These are phyloP conservation scores for Macrophomina pseudophaseolina DNA, from an alignment of 2,329 filamentous ascomycete species.

Conservation along the genomic window DNA sequence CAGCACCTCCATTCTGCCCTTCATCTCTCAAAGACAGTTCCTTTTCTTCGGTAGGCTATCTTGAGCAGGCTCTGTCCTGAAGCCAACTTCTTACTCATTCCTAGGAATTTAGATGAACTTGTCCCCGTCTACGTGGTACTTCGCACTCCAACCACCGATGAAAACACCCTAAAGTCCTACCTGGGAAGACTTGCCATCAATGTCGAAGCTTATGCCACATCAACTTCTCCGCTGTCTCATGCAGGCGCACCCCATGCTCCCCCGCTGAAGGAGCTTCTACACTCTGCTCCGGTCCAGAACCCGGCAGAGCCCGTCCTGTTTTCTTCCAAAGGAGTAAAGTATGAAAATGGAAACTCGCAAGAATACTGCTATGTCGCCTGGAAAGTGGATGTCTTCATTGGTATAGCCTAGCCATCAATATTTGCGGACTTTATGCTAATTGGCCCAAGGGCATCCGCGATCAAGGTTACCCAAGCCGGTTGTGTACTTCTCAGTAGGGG, in stretches of 20 bases:
- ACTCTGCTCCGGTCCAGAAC: constrained; percentile 49
- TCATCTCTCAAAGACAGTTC: constrained; percentile 65
- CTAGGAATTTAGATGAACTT: constrained; percentile 70
- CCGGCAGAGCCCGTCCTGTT: constrained; percentile 38
- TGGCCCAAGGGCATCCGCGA: constrained; percentile 49
- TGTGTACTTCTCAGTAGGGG: constrained; percentile 64
- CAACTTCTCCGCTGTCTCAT: constrained; percentile 49
- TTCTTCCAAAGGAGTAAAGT: constrained; percentile 36
- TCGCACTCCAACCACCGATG: constrained; percentile 65
- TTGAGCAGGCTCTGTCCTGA: constrained; percentile 46
- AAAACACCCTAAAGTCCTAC: constrained; percentile 62
- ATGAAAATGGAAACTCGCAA: constrained; percentile 21
- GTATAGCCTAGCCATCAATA: constrained; percentile 31
- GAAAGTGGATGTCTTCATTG: constrained; percentile 45
- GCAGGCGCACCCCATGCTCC: constrained; percentile 39
- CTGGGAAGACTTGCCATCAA: constrained; percentile 68
- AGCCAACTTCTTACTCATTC: constrained; percentile 54
- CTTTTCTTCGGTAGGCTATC: constrained; percentile 72
- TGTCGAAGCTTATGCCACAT: constrained; percentile 68
- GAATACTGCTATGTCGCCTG: constrained; percentile 44
- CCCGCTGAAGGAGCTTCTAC: constrained; percentile 62
- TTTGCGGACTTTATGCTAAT: not conserved
- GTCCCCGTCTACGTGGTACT: constrained; percentile 72
- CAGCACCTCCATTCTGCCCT: constrained; percentile 56
- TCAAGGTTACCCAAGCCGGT: constrained; percentile 70